These are phyloP conservation scores for Suhomyces sp. DNA, from an alignment of 805 yeast genomes.

Conservation along the genomic window DNA sequence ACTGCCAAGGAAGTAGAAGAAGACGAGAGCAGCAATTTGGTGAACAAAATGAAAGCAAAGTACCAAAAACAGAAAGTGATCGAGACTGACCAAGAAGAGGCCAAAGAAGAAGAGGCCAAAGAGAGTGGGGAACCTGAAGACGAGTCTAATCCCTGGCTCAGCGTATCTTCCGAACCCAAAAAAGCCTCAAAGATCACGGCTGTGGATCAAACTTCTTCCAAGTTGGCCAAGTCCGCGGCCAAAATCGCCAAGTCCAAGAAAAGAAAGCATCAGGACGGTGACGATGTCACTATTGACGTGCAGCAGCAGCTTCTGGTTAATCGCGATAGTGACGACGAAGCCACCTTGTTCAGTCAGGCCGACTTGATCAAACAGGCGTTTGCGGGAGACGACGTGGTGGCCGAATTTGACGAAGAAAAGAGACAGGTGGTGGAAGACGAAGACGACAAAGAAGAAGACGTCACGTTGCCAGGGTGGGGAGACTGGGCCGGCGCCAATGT, in stretches of 20 bases:
- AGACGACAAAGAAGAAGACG: slow-evolving; percentile 82
- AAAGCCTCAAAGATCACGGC: slow-evolving; percentile 29
- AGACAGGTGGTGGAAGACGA: slow-evolving; percentile 63
- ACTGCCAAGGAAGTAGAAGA: slow-evolving; percentile 45
- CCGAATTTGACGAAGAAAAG: slow-evolving; percentile 79
- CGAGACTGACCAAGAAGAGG: slow-evolving; percentile 13
- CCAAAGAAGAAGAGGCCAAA: slow-evolving; percentile 9
- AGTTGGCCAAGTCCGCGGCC: slow-evolving; percentile 37
- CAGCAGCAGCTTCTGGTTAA: slow-evolving; percentile 56
- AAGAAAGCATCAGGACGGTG: slow-evolving; percentile 29
- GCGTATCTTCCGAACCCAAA: slow-evolving; percentile 14
- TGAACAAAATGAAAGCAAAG: slow-evolving; percentile 33
- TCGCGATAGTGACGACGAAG: slow-evolving; percentile 40
- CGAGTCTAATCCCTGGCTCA: slow-evolving; percentile 39
- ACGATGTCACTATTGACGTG: slow-evolving; percentile 47
- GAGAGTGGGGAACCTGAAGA: slow-evolving; percentile 10
- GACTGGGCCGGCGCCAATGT: slow-evolving; percentile 79
- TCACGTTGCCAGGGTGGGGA: slow-evolving; percentile 96
- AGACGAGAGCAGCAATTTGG: slow-evolving; percentile 49
- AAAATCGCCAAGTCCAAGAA: slow-evolving; percentile 38
- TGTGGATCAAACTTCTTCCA: slow-evolving; percentile 37
- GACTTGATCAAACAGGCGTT: slow-evolving; percentile 87
- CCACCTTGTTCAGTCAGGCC: slow-evolving; percentile 66
- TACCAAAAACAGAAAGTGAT: slow-evolving; percentile 5
- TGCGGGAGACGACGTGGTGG: slow-evolving; percentile 94